Conservation (phyloP, 768 basidiomycete genomes). For the Exidia glandulosa region DNA sequence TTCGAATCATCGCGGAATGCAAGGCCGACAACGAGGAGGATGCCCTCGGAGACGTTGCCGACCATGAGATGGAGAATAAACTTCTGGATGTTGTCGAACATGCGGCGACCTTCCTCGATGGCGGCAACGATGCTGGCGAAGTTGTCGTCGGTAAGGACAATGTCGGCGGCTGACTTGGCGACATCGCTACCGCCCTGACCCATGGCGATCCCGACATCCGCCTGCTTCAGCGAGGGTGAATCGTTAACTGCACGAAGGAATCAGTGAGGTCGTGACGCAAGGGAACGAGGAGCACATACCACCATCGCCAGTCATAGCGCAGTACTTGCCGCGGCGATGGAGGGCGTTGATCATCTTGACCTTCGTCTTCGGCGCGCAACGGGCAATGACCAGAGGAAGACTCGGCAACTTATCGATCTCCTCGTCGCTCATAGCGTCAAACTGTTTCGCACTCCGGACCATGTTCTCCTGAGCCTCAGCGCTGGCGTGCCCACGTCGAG, state of each 20-base stretch:
- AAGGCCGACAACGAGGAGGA: slow-evolving; percentile 45
- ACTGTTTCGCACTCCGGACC: slow-evolving; percentile 15
- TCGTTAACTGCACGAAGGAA: no score
- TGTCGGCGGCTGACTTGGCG: slow-evolving; percentile 31
- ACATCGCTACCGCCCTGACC: slow-evolving; percentile 39
- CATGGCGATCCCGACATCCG: slow-evolving; percentile 54
- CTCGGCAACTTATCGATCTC: slow-evolving; percentile 18
- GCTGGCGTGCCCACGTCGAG: slow-evolving; percentile 27
- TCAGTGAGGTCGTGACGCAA: no score
- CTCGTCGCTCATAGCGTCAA: slow-evolving; percentile 19
- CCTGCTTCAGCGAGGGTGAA: slow-evolving; percentile 45
- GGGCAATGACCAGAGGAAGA: slow-evolving; percentile 46
- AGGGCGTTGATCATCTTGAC: slow-evolving; percentile 50
- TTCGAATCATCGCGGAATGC: slow-evolving; percentile 40
- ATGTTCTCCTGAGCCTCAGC: slow-evolving; percentile 25
- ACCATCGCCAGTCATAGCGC: slow-evolving; percentile 59
- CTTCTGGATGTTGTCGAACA: slow-evolving; percentile 46
- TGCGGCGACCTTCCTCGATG: slow-evolving; percentile 51
- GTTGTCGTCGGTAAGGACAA: slow-evolving; percentile 54
- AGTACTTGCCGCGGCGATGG: slow-evolving; percentile 39
- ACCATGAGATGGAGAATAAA: slow-evolving; percentile 45
- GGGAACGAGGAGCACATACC: no score
- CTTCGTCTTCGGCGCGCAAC: slow-evolving; percentile 56
- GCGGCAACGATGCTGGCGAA: slow-evolving; percentile 55
- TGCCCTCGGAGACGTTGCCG: slow-evolving; percentile 43